A percentile compares a stretch with the other conserved stretches of the same genome.
phyloP scores from a whole-genome alignment of 2,329 filamentous ascomycete species.

The Trichoderma simmonsii region DNA sequence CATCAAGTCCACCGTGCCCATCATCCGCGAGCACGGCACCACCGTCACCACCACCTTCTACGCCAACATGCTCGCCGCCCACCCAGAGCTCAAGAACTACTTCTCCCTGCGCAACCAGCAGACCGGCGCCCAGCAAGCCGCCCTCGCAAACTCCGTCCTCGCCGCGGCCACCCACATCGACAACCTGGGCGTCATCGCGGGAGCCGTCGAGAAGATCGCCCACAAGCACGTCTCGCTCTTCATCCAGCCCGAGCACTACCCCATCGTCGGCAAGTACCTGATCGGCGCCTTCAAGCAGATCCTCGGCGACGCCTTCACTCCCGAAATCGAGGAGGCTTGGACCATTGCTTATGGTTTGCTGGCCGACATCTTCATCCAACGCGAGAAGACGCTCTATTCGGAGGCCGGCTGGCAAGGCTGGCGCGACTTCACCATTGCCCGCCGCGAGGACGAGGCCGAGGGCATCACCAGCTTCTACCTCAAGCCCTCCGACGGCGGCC shows the following conservation, averaged over 20 bases:
- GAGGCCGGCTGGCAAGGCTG: conserved; percentile 44
- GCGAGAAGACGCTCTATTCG: conserved; percentile 61
- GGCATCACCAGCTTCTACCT: conserved; percentile 69
- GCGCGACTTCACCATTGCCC: conserved; percentile 53
- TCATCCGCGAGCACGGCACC: conserved; percentile 65
- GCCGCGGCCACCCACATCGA: conserved; percentile 72
- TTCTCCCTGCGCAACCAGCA: conserved; percentile 70
- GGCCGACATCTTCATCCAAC: conserved; percentile 65
- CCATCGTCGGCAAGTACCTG: conserved; percentile 65
- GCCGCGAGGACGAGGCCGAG: conserved; percentile 59
- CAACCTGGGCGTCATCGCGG: conserved; percentile 57
- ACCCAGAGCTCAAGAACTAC: conserved; percentile 64
- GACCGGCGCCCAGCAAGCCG: conserved; percentile 64
- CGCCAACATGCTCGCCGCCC: conserved; percentile 59
- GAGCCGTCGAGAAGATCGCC: conserved; percentile 63
- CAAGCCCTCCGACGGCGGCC: conserved; percentile 52
- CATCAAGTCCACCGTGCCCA: conserved; percentile 73
- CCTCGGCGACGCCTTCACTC: conserved; percentile 64
- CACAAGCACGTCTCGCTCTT: conserved; percentile 72
- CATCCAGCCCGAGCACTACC: conserved; percentile 66
- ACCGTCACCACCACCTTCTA: conserved; percentile 71
- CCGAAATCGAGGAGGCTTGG: conserved; percentile 68
- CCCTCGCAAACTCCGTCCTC: conserved; percentile 65
- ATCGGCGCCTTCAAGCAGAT: conserved; percentile 65
- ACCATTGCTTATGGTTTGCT: conserved; percentile 66